Evolutionary conservation across 768 basidiomycete genomes (phyloP).

Genomic region (Russula emetica): DNA sequence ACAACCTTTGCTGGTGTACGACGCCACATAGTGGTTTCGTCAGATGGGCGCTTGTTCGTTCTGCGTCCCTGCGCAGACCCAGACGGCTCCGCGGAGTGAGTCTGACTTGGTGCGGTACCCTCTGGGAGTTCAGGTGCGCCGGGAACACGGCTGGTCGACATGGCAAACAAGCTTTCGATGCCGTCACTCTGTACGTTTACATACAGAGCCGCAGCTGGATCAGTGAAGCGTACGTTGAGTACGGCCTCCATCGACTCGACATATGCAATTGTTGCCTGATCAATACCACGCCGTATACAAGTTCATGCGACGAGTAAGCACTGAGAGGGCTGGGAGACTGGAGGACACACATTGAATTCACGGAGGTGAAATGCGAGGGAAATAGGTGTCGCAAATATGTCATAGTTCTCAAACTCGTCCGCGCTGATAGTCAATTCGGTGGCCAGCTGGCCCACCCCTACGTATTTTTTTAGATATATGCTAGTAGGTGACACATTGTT

Average conservation of each 20-base stretch:
- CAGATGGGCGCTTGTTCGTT: constrained; percentile 19
- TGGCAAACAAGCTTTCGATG: constrained; percentile 64
- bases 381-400: constrained; percentile 56
- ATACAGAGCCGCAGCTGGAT: constrained; percentile 68
- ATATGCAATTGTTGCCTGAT: constrained; percentile 73
- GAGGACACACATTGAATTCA: constrained; percentile 65
- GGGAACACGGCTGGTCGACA: constrained; percentile 67
- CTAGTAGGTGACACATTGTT: background rate
- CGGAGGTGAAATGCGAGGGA: constrained; percentile 76
- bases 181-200: constrained; percentile 71
- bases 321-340: constrained; percentile 13
- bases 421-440: constrained; percentile 74
- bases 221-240: constrained; percentile 71
- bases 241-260: constrained; percentile 65
- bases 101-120: constrained; percentile 6
- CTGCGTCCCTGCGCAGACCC: constrained; percentile 8
- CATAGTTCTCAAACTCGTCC: constrained; percentile 78
- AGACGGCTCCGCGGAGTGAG: constrained; percentile 12
- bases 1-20: constrained; percentile 25
- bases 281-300: background rate
- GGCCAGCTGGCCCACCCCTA: constrained; percentile 59
- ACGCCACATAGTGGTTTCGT: constrained; percentile 4
- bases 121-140: constrained; percentile 29
- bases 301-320: background rate
- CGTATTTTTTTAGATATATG: background rate